Base-by-base conservation (phyloP, 2,329 filamentous ascomycete genomes). In the Alternaria burnsii region DNA sequence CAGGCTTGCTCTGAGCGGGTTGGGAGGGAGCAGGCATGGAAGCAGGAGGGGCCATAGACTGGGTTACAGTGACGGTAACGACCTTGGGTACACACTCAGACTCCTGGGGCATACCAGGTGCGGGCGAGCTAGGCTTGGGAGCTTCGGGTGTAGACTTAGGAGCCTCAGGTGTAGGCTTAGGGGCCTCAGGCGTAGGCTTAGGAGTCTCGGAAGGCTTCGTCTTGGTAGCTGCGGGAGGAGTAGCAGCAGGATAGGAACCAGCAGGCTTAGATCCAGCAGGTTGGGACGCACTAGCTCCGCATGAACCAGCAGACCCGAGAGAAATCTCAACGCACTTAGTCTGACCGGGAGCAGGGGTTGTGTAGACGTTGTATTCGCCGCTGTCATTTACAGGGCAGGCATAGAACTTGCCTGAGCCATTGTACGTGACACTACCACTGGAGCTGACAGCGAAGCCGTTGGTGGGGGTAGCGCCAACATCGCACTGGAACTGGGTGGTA, bases 401-500 rank as follows among this genome's bases (percentile, higher is more conserved):
- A 70, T 85, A 87, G 74, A 91, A 91, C 28, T 78, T 77, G 3
- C 80, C 75, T 67, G 79, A 82, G 46, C 83, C 84, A 32, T 86
- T 78, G 75, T 84, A 86, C 2, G 80, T 79, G 20, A 91, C 71
- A 7, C 74, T 69, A 34, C 88, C 87, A 60, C 85, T 77, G 26
- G 83, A 83, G 46, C 76, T 80, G 59, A 90, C 81, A 8, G 80
- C 78, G 76, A 90, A 91, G 30, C 87, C 88, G 32, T 81, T 71
- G 24, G 80, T 82, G 10, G 67, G 68, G 12, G 48, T 60, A 12
- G 84, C 84, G 47, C 85, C 84, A 20, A 70, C 65, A 65, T 91
- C 88, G 68, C 89, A 90, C 71, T 89, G 87, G 60, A 87, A 85
- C 48, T 88, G 85, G 28, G 81, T 83, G 1, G 86, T 87, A 0